A percentile compares a stretch with the other conserved stretches of the same genome.
These are phyloP conservation scores for Quercus phellos DNA, from an alignment of 331 rosid species.

Conservation along the genomic window DNA sequence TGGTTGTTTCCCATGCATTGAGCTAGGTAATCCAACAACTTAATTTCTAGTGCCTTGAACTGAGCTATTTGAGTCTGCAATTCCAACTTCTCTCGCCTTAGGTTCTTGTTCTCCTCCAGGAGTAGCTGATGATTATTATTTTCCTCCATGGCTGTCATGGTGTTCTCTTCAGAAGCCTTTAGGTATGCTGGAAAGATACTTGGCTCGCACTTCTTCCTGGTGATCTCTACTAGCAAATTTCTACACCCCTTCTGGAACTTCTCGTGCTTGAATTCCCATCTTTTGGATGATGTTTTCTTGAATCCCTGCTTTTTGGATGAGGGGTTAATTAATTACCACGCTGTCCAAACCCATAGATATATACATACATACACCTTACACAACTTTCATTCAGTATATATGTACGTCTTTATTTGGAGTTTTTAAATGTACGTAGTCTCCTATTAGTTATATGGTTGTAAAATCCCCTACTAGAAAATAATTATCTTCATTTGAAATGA, in stretches of 20 bases:
- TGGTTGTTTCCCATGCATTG: slow-evolving; percentile 34
- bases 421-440: too few species aligned
- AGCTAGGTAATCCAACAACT: slow-evolving; percentile 53
- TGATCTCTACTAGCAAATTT: slow-evolving; percentile 52
- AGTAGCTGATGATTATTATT: slow-evolving; percentile 27
- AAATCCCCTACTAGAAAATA: too few species aligned
- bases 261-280: slow-evolving; percentile 91
- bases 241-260: slow-evolving; percentile 60
- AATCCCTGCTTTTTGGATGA: slow-evolving; percentile 46
- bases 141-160: slow-evolving; percentile 26
- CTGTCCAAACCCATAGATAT: not conserved
- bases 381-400: too few species aligned
- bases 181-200: slow-evolving; percentile 70
- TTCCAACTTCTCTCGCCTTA: slow-evolving; percentile 57
- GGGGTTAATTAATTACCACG: not conserved
- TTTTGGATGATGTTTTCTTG: slow-evolving; percentile 65
- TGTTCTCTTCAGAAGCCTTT: slow-evolving; percentile 59
- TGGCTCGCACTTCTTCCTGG: slow-evolving; percentile 76
- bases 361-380: too few species aligned
- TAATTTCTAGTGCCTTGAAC: slow-evolving; percentile 56
- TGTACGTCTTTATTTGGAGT: too few species aligned
- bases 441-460: too few species aligned
- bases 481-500: too few species aligned
- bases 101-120: slow-evolving; percentile 60
- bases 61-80: slow-evolving; percentile 60